Evolutionary conservation across 75 land plant genomes (phyloP).

Genomic region (Ceratopteris richardii): DNA sequence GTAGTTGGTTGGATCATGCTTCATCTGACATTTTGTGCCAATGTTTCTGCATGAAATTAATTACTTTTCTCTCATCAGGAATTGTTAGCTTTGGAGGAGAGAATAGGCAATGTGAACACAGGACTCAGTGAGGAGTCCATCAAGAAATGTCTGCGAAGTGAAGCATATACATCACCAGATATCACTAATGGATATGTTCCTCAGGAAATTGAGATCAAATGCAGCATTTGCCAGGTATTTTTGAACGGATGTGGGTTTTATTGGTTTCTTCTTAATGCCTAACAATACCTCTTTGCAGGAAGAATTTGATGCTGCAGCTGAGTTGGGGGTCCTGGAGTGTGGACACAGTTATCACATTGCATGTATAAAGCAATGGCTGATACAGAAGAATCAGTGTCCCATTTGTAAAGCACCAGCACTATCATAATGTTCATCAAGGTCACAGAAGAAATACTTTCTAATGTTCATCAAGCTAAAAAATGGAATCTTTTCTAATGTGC

Average conservation of each 20-base stretch:
- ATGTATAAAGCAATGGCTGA: conserved; percentile 81
- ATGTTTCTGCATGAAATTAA: too few species aligned
- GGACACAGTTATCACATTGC: conserved; percentile 62
- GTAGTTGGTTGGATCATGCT: too few species aligned
- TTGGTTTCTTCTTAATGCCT: not conserved
- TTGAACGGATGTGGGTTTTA: not conserved
- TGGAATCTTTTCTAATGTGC: too few species aligned
- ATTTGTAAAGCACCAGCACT: conserved; percentile 77
- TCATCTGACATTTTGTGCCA: too few species aligned
- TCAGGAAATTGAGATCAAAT: conserved; percentile 34
- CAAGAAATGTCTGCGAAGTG: conserved; percentile 28
- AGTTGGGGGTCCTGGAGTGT: conserved; percentile 63
- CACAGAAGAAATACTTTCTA: too few species aligned
- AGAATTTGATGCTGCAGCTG: conserved; percentile 65
- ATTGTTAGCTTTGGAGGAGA: conserved; percentile 64
- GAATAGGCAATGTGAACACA: conserved; percentile 69
- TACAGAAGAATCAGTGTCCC: conserved; percentile 89
- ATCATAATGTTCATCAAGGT: conserved; percentile 6
- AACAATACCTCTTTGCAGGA: too few species aligned
- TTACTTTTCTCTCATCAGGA: conserved; percentile 47
- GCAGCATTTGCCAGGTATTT: conserved; percentile 82
- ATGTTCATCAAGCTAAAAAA: too few species aligned
- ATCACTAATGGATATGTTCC: conserved; percentile 12
- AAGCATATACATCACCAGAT: conserved; percentile 10
- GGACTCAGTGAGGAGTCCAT: conserved; percentile 57